A percentile compares a stretch with the other conserved stretches of the same genome.
Conservation (phyloP, 2,329 filamentous ascomycete species). For the Colletotrichum lini region DNA sequence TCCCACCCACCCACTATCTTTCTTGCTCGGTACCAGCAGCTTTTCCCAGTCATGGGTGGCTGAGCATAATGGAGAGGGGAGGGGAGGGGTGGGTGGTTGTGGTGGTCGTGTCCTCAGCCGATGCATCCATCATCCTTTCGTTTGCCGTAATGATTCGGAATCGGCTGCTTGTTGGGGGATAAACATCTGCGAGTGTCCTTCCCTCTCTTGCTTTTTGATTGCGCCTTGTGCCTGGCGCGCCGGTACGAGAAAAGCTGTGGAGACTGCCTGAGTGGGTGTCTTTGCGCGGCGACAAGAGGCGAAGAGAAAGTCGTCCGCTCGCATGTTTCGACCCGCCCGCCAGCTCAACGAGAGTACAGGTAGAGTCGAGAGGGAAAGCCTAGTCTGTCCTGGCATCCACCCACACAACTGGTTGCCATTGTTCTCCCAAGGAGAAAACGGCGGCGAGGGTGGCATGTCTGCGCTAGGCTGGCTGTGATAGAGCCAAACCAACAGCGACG, state of each 20-base stretch:
- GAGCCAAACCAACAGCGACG: slow-evolving; percentile 16
- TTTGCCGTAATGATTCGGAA: slow-evolving; percentile 34
- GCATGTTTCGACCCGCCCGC: slow-evolving; percentile 6
- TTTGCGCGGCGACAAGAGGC: neutral
- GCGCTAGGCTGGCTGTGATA: slow-evolving; percentile 21
- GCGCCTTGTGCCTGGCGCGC: slow-evolving; percentile 2
- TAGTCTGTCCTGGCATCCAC: neutral
- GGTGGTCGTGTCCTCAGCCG: slow-evolving; percentile 13
- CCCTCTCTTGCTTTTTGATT: neutral
- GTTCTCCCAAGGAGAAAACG: slow-evolving; percentile 26
- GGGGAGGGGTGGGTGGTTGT: neutral
- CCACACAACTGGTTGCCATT: slow-evolving; percentile 17
- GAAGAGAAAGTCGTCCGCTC: slow-evolving; percentile 7
- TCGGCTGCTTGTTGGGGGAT: slow-evolving; percentile 23
- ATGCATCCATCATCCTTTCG: slow-evolving; percentile 26
- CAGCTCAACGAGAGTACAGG: neutral
- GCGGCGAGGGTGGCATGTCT: slow-evolving; percentile 34
- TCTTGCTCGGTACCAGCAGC: slow-evolving; percentile 24
- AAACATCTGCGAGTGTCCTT: slow-evolving; percentile 9
- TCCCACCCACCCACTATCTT: slow-evolving; percentile 6
- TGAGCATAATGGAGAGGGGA: slow-evolving; percentile 10
- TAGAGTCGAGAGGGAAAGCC: slow-evolving; percentile 23
- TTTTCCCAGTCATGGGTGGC: slow-evolving; percentile 34
- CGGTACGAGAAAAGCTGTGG: neutral
- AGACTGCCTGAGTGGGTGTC: neutral